Percentiles rank a stretch among this genome's conserved stretches.
Conservation (phyloP, 352 stramenopile species). For the Phytophthora meadii region DNA sequence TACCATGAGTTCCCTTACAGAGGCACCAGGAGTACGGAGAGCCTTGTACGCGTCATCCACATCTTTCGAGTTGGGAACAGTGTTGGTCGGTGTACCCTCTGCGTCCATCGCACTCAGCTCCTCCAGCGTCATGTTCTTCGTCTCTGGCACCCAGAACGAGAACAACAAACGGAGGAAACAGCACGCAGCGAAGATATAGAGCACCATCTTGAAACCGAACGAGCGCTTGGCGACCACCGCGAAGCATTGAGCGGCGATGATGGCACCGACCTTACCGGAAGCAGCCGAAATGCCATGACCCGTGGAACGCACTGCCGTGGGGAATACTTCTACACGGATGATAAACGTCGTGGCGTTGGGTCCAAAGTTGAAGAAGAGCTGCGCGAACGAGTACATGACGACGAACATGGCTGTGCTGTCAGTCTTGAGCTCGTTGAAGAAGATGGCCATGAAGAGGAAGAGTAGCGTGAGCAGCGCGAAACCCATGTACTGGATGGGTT, state of each 20-base stretch:
- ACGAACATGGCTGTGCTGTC: constrained; percentile 48
- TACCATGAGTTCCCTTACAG: no score
- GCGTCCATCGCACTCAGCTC: constrained; percentile 36
- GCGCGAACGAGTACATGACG: constrained; percentile 59
- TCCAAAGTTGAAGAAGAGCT: constrained; percentile 77
- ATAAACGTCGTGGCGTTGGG: constrained; percentile 88
- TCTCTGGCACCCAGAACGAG: constrained; percentile 63
- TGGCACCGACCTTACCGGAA: constrained; percentile 76
- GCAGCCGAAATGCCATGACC: constrained; percentile 85
- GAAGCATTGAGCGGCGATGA: constrained; percentile 58
- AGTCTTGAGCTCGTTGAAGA: constrained; percentile 49
- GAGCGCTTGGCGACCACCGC: constrained; percentile 49
- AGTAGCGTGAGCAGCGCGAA: constrained; percentile 52
- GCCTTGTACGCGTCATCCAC: constrained; percentile 16
- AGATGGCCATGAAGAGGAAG: constrained; percentile 60
- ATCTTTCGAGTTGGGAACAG: constrained; percentile 19
- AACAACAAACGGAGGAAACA: constrained; percentile 57
- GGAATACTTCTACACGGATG: constrained; percentile 85
- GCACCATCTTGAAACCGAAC: constrained; percentile 53
- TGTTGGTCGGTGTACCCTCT: constrained; percentile 12
- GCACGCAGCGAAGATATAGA: constrained; percentile 55
- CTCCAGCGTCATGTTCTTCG: constrained; percentile 60
- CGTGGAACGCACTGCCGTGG: constrained; percentile 80
- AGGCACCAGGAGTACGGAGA: constrained; percentile 9
- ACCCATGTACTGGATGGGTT: constrained; percentile 69